Conservation (phyloP, 306 rosid genomes). For the Pachyrhizus erosus region DNA sequence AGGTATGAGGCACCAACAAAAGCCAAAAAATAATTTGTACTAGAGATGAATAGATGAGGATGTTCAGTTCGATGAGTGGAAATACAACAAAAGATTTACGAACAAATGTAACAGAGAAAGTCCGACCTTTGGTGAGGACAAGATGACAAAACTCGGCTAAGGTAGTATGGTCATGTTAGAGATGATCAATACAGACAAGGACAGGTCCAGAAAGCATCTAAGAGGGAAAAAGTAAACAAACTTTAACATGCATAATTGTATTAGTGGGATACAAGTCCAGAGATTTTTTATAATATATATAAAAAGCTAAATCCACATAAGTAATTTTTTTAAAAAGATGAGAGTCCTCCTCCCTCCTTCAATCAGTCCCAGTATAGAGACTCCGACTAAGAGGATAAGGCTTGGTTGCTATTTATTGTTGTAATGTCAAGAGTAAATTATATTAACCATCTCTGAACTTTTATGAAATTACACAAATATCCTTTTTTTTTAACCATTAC, state of each 20-base stretch:
- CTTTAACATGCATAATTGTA: not conserved
- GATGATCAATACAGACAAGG: not conserved
- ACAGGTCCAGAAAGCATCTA: not conserved
- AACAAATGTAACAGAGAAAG: not conserved
- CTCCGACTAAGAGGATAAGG: not conserved
- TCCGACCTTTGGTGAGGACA: not conserved
- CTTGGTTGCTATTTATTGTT: not conserved
- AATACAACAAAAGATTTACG: not conserved
- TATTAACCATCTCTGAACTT: too few relatives aligned
- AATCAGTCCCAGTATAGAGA: not conserved
- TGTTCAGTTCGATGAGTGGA: not conserved
- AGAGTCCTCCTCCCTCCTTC: not conserved
- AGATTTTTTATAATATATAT: not conserved
- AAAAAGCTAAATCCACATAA: not conserved
- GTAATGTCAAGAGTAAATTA: too few relatives aligned
- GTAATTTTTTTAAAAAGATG: not conserved
- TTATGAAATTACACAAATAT: too few relatives aligned
- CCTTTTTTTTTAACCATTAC: too few relatives aligned
- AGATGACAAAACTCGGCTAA: not conserved
- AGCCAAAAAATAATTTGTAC: not conserved
- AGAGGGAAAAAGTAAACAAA: not conserved
- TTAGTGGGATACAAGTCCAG: not conserved
- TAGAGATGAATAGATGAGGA: not conserved
- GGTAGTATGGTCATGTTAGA: not conserved
- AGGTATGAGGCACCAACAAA: not conserved